Evolutionary conservation across 1,284 basidiomycete species (phyloP), one percentile per base, ranked within the genome.

Genomic region (Irpex rosettiformis): DNA sequence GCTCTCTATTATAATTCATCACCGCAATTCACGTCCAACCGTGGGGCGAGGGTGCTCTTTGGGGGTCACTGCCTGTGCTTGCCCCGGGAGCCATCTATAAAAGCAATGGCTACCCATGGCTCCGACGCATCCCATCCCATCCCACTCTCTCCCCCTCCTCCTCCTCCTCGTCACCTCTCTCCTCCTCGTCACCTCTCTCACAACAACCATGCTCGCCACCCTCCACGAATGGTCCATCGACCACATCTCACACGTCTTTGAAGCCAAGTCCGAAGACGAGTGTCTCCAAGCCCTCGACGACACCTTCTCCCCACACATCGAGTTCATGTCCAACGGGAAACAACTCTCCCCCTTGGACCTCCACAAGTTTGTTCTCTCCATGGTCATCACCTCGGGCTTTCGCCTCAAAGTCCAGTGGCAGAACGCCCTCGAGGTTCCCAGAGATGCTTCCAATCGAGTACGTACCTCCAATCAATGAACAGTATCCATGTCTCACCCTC

Each of bases 201-300:
- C 55, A 40, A 53, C 52, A 27, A 10, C n/a, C 4, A 75, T 82
- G 55, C 66, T 67, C 60, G 69, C 73, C 57, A 76, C 78, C 13
- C 72, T 84, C 61, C 74, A 78, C 37, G 71, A 78, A n/a, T 85
- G 82, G 83, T 84, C 82, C 2, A 64, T 71, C 37, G 70, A 74
- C 58, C 82, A 81, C 65, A 83, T 84, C 58, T 70, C 70, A 40
- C 69, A 69, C 37, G 73, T 85, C 54, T 85, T 85, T 66, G 81
- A 84, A 67, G 79, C 80, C 3, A 66, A 72, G 37, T 76, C 69
- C 21, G 77, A 80, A 59, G 73, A 74, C 28, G 75, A 77, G 30
- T 74, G 76, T 18, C 65, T 78, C 8, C 70, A 68, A 30, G 81
- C 81, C 43, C 72, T 84, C 49, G 71, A 74, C 33, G 66, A 71